Percentiles rank a stretch among this genome's conserved stretches.
Conservation (phyloP, 495 filamentous ascomycete genomes). For the Podospora fimiseda region DNA sequence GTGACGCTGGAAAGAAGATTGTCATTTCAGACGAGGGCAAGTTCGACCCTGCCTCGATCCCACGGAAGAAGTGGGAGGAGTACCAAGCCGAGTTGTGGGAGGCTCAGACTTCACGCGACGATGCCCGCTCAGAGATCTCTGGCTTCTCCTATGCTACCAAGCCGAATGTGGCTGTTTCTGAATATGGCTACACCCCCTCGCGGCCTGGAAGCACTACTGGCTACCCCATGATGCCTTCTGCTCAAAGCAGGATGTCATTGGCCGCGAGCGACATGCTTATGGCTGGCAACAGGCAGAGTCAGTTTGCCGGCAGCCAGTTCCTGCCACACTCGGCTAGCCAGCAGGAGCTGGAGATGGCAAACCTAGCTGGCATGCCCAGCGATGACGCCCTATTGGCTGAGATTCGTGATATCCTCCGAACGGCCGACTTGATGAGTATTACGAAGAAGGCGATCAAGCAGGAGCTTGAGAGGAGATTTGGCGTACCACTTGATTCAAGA, state of each 20-base stretch:
- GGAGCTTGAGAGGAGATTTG: conserved; percentile 86
- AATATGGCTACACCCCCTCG: conserved; percentile 54
- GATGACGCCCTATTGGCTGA: conserved; percentile 90
- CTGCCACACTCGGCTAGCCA: conserved; percentile 36
- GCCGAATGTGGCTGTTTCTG: conserved; percentile 49
- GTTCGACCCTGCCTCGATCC: conserved; percentile 89
- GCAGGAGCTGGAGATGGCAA: conserved; percentile 65
- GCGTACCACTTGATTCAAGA: conserved; percentile 69
- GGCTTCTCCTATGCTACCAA: conserved; percentile 90
- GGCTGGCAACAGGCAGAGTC: conserved; percentile 32
- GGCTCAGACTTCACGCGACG: conserved; percentile 72
- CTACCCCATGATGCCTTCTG: conserved; percentile 16
- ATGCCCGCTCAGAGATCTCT: conserved; percentile 79
- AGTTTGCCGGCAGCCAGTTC: conserved; percentile 45
- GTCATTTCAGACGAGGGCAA: conserved; percentile 97
- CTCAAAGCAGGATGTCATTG: conserved; percentile 61
- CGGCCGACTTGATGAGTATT: conserved; percentile 91
- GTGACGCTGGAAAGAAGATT: conserved; percentile 86
- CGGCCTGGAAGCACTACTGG: conserved; percentile 74
- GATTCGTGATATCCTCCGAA: conserved; percentile 86
- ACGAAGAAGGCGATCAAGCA: conserved; percentile 98
- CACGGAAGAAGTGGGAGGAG: conserved; percentile 98
- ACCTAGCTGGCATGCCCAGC: conserved; percentile 60
- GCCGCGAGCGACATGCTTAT: conserved; percentile 64
- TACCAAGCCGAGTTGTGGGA: conserved; percentile 98